Evolutionary conservation across 371 early-diverging fungal genomes (phyloP).

Genomic region (Thermomucor indicae-seudaticae): DNA sequence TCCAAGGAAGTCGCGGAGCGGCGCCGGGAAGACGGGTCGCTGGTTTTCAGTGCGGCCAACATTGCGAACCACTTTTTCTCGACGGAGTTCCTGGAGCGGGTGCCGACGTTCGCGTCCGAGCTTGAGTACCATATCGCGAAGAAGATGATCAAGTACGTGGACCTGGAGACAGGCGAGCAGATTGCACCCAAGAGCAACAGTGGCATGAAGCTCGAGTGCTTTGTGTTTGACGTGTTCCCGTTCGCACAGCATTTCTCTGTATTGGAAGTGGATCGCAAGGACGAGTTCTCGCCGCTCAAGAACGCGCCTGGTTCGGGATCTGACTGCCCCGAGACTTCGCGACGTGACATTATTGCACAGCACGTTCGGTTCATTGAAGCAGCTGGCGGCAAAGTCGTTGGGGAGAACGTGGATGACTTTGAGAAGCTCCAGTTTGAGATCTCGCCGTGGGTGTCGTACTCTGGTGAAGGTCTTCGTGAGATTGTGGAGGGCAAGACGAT

Average conservation of each 20-base stretch:
- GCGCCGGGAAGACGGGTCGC: slow-evolving; percentile 61
- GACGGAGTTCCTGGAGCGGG: slow-evolving; percentile 80
- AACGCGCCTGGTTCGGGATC: slow-evolving; percentile 88
- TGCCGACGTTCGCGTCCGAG: slow-evolving; percentile 73
- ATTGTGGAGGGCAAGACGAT: slow-evolving; percentile 57
- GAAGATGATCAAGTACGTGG: slow-evolving; percentile 95
- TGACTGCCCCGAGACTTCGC: slow-evolving; percentile 93
- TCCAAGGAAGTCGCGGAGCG: slow-evolving; percentile 64
- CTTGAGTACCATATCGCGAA: slow-evolving; percentile 94
- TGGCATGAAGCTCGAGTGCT: slow-evolving; percentile 97
- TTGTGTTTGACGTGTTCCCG: slow-evolving; percentile 97
- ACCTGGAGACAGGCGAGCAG: slow-evolving; percentile 72
- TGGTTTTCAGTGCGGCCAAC: slow-evolving; percentile 90
- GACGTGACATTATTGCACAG: slow-evolving; percentile 84
- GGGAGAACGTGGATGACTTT: slow-evolving; percentile 45
- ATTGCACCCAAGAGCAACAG: slow-evolving; percentile 77
- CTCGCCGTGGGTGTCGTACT: slow-evolving; percentile 87
- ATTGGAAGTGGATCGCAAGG: slow-evolving; percentile 84
- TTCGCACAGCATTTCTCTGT: slow-evolving; percentile 84
- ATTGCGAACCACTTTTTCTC: slow-evolving; percentile 98
- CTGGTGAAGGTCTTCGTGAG: slow-evolving; percentile 87
- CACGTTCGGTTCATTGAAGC: slow-evolving; percentile 78
- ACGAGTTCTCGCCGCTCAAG: slow-evolving; percentile 98
- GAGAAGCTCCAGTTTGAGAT: slow-evolving; percentile 71
- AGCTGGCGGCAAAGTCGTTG: slow-evolving; percentile 78